phyloP scores from a whole-genome alignment of 257 asterid genomes.

The Scutellaria galericulata region DNA sequence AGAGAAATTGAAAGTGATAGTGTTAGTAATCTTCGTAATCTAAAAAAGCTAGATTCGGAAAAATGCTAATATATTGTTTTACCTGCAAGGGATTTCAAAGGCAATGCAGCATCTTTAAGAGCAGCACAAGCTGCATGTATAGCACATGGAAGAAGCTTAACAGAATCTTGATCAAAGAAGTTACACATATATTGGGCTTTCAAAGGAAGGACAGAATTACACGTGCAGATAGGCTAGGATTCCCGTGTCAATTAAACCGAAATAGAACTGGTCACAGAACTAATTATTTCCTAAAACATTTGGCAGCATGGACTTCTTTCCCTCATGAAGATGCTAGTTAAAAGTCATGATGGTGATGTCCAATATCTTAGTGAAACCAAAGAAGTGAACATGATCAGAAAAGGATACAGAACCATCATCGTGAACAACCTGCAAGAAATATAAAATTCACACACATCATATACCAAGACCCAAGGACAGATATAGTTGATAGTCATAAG shows the following conservation, averaged over 20 bases:
- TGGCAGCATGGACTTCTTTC: background rate
- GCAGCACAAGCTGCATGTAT: conserved; percentile 95
- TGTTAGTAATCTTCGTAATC: conserved; percentile 27
- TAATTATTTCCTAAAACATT: no score
- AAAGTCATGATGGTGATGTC: conserved; percentile 1
- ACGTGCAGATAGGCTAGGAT: background rate
- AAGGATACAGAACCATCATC: conserved; percentile 99
- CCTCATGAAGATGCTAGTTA: background rate
- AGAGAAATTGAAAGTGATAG: conserved; percentile 35
- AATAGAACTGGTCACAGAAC: background rate
- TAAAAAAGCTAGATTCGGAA: conserved; percentile 3
- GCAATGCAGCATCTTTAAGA: conserved; percentile 90
- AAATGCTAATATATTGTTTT: conserved; percentile 19
- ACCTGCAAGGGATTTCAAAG: conserved; percentile 87
- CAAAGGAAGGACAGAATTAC: conserved; percentile 11
- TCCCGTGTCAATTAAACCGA: background rate
- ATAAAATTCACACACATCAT: conserved; percentile 11
- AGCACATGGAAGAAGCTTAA: conserved; percentile 95
- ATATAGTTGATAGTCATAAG: background rate
- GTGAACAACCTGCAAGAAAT: conserved; percentile 72
- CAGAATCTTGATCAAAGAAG: conserved; percentile 63
- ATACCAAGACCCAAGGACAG: conserved; percentile 8
- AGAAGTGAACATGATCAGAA: conserved; percentile 12
- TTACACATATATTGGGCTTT: conserved; percentile 27
- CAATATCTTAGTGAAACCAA: background rate